Percentiles rank a stretch among this genome's conserved stretches.
phyloP scores from a whole-genome alignment of 495 filamentous ascomycete species.

The Xylaria flabelliformis region DNA sequence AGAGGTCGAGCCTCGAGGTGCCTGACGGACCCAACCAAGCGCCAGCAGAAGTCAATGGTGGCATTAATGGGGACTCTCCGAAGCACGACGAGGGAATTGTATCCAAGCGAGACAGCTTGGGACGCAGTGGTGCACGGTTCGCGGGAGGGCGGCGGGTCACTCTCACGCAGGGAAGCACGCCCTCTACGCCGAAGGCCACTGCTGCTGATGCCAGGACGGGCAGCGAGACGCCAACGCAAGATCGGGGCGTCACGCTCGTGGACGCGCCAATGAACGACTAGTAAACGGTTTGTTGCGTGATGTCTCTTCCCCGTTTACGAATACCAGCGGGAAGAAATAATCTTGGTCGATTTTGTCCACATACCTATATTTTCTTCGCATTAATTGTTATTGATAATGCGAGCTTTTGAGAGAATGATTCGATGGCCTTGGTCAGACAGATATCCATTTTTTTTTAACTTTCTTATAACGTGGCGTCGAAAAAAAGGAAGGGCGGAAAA shows the following conservation, averaged over 20 bases:
- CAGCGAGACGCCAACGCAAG: constrained; percentile 38
- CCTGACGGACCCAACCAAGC: constrained; percentile 48
- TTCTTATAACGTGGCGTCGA: constrained; percentile 20
- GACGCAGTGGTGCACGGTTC: constrained; percentile 53
- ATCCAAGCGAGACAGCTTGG: constrained; percentile 60
- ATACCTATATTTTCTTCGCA: not conserved
- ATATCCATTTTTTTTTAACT: not conserved
- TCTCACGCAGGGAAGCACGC: constrained; percentile 33
- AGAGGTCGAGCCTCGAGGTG: constrained; percentile 54
- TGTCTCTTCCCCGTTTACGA: not conserved
- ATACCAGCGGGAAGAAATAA: not conserved
- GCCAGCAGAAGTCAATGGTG: constrained; percentile 48
- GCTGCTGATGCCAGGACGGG: constrained; percentile 29
- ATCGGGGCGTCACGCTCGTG: constrained; percentile 73
- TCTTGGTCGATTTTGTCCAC: not conserved
- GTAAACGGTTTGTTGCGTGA: constrained; percentile 29
- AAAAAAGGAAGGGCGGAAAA: not conserved
- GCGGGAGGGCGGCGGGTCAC: constrained; percentile 49
- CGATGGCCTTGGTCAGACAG: constrained; percentile 7
- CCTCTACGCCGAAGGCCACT: constrained; percentile 38
- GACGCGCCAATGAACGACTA: constrained; percentile 89
- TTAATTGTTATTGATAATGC: constrained; percentile 21
- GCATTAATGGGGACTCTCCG: constrained; percentile 50
- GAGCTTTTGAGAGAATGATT: not conserved
- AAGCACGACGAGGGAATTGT: constrained; percentile 47